These are phyloP conservation scores for Gymnopus androsaceus DNA, from an alignment of 1,284 basidiomycete species.

Conservation along the genomic window DNA sequence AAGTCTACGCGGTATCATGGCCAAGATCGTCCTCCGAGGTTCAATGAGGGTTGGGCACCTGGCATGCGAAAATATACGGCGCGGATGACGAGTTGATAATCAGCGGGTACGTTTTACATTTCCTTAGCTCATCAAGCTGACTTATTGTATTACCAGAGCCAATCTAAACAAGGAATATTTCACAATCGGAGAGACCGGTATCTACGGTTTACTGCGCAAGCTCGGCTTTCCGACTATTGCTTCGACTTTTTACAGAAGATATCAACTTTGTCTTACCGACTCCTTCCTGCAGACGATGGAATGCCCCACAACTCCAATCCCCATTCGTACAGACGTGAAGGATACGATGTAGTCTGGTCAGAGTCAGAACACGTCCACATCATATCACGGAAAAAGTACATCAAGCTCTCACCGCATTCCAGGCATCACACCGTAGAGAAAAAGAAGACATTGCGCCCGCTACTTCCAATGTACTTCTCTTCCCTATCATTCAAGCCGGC, in stretches of 20 bases:
- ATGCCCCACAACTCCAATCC: constrained; percentile 3
- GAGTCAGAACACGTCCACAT: constrained; percentile 59
- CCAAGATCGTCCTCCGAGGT: constrained; percentile 82
- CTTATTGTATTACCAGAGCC: constrained; percentile 57
- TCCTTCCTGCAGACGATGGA: constrained; percentile 40
- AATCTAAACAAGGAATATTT: constrained; percentile 96
- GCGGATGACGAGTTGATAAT: constrained; percentile 92
- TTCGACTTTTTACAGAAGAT: constrained; percentile 74
- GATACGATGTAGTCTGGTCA: constrained; percentile 57
- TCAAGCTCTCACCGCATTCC: constrained; percentile 50
- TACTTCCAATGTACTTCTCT: constrained; percentile 57
- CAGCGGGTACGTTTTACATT: constrained; percentile 73
- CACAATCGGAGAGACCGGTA: constrained; percentile 94
- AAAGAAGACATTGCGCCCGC: constrained; percentile 1
- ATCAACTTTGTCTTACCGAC: constrained; percentile 74
- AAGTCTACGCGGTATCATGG: constrained; percentile 74
- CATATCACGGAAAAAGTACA: constrained; percentile 56
- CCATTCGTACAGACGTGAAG: constrained; percentile 35
- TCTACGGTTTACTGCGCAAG: constrained; percentile 70
- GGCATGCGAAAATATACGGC: constrained; percentile 97
- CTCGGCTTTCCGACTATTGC: constrained; percentile 79
- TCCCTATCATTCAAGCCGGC: constrained; percentile 85
- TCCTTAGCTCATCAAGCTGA: background rate
- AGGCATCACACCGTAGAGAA: constrained; percentile 38
- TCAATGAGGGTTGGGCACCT: constrained; percentile 98